Base-by-base conservation (phyloP, 768 basidiomycete genomes). In the Cystobasidium tubakii region DNA sequence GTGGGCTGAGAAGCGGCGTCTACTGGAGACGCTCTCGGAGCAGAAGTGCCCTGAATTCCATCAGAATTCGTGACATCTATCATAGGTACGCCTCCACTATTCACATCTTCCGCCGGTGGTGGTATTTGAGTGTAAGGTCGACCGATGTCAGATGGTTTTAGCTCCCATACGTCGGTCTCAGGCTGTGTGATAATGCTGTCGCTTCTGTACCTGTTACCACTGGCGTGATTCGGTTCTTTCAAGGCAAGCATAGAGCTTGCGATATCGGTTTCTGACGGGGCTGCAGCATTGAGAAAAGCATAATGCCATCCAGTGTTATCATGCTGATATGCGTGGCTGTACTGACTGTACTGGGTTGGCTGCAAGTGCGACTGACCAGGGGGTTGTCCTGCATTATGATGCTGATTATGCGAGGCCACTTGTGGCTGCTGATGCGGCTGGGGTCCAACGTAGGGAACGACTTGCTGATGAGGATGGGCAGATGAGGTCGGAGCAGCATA, bases 81-180 rank as follows among this genome's bases (percentile, higher is more conserved):
- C 17, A 15, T 15, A 27, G 57, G 57, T 25, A 60, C 57, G 46
- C n/a, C n/a, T 9, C 9, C 46, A 3, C 9, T 15, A 25, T 6
- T 4, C 23, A 34, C 33, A 34, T 60, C 57, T 31, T 60, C 57
- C 2, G 33, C 29, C 13, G 57, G 17, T 3, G 57, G 57, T 6
- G 57, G 57, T 34, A 60, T 29, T 60, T 60, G 57, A 60, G 12
- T 60, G 57, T 60, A 60, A 23, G 57, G 57, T 29, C 57, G 57
- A 12, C 29, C 25, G 21, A 29, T 29, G 25, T 60, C 57, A 34
- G 25, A 29, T 29, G 57, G 57, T 6, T 27, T 25, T 6, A 60
- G 4, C 6, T 60, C 12, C 57, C 57, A 60, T 4, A 31, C 17
- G 29, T 60, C 57, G 13, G 4, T 34, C 12, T 9, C 33, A 60